Evolutionary conservation across 169 alveolate genomes (phyloP), one percentile per base, ranked within the genome.

Genomic region (Perkinsus olseni): DNA sequence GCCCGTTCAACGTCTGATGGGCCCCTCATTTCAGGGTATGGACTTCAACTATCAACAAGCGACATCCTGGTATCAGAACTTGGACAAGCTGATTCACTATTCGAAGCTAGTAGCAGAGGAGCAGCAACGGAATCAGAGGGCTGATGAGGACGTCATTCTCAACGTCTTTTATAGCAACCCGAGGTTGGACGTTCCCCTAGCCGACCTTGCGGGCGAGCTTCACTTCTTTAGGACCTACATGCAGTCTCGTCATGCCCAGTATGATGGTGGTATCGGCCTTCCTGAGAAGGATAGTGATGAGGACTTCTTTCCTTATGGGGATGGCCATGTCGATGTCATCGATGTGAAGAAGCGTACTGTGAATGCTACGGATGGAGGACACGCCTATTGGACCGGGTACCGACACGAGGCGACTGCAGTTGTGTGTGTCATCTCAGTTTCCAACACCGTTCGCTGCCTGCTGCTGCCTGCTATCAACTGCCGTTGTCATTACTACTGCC

Each of bases 381-480:
- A 93, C 31, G 92, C 96, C 1, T 95, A 82, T 92, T 97, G 98
- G 97, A 96, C 97, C 28, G 98, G 98, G 0, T 97, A 95, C 50
- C n/a, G n/a, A n/a, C n/a, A n/a, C n/a, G n/a, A n/a, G n/a, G n/a
- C n/a, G n/a, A n/a, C n/a, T n/a, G n/a, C n/a, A n/a, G n/a, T n/a
- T n/a, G n/a, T n/a, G n/a, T n/a, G n/a, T n/a, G n/a, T n/a, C n/a
- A n/a, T 94, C 62, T 45, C 17, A 45, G 62, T 17, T 45, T 45
- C 24, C 6, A 45, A 17, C 62, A 45, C 62, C 24, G 62, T 17
- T 45, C 36, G 34, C 31, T 62, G 50, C 3, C 21, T 40, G 50
- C 21, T 11, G 50, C 50, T 40, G 21, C 3, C 50, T 40, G 50
- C 21, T 40, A 40, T 40, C 50, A 40, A n/a, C n/a, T n/a, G n/a